These are phyloP conservation scores for Filosporella fistucella DNA, from an alignment of 495 filamentous ascomycete species.

Conservation along the genomic window DNA sequence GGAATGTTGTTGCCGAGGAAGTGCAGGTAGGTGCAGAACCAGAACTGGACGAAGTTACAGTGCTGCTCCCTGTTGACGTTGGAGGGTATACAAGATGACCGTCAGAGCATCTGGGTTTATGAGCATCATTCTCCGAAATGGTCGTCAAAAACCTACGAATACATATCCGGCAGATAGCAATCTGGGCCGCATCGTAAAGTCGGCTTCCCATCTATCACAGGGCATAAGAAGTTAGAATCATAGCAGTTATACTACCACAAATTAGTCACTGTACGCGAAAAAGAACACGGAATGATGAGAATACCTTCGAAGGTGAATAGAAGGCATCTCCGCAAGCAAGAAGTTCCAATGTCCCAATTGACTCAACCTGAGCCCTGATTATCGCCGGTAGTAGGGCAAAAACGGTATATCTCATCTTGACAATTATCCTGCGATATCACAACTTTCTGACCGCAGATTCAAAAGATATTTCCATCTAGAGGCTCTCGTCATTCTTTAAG, in stretches of 20 bases:
- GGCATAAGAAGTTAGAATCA: slow-evolving; percentile 34
- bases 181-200: slow-evolving; percentile 33
- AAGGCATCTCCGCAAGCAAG: not conserved
- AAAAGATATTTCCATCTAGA: no score
- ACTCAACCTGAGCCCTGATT: no score
- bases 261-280: not conserved
- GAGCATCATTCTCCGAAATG: slow-evolving; percentile 2
- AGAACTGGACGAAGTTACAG: slow-evolving; percentile 3
- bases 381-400: no score
- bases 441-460: no score
- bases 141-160: slow-evolving; percentile 23
- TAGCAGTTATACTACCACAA: slow-evolving; percentile 38
- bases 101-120: slow-evolving; percentile 21
- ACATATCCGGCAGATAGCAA: slow-evolving; percentile 34
- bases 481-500: no score
- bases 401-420: no score
- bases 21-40: slow-evolving; percentile 13
- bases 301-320: not conserved
- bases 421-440: no score
- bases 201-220: slow-evolving; percentile 29
- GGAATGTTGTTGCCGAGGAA: slow-evolving; percentile 26
- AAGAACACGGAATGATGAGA: no score
- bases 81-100: slow-evolving; percentile 25
- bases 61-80: slow-evolving; percentile 8
- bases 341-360: no score